A percentile compares a stretch with the other conserved stretches of the same genome.
phyloP scores from a whole-genome alignment of 164 flowering plant genomes.

The Magnolia changhungtana region DNA sequence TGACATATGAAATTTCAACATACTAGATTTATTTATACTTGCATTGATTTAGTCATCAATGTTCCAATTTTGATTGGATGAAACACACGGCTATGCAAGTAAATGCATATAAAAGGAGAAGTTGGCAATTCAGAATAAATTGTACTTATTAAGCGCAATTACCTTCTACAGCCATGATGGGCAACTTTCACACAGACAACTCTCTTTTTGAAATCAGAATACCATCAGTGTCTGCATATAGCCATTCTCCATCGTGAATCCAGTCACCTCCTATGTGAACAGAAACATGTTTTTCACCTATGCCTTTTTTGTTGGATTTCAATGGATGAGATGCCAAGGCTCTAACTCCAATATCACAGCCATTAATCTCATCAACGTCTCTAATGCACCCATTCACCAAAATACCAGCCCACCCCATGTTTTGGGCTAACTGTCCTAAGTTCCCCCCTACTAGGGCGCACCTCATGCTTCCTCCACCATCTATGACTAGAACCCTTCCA shows the following conservation, averaged over 20 bases:
- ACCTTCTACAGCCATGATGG: neutral
- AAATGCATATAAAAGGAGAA: no score
- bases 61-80: no score
- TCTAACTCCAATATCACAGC: slow-evolving; percentile 64
- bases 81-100: no score
- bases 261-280: slow-evolving; percentile 45
- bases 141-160: no score
- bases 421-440: slow-evolving; percentile 60
- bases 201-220: slow-evolving; percentile 56
- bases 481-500: slow-evolving; percentile 71
- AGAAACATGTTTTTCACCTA: slow-evolving; percentile 61
- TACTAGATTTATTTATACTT: no score
- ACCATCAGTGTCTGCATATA: slow-evolving; percentile 76
- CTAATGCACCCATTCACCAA: slow-evolving; percentile 72
- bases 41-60: no score
- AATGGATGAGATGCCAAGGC: slow-evolving; percentile 61
- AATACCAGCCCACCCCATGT: slow-evolving; percentile 68
- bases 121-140: no score
- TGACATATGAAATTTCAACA: no score
- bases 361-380: slow-evolving; percentile 75
- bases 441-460: slow-evolving; percentile 78
- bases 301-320: slow-evolving; percentile 58
- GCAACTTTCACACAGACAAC: slow-evolving; percentile 34
- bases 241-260: slow-evolving; percentile 71
- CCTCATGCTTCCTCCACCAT: slow-evolving; percentile 73